phyloP scores from a whole-genome alignment of 768 basidiomycete species.

The Boletus sp. region DNA sequence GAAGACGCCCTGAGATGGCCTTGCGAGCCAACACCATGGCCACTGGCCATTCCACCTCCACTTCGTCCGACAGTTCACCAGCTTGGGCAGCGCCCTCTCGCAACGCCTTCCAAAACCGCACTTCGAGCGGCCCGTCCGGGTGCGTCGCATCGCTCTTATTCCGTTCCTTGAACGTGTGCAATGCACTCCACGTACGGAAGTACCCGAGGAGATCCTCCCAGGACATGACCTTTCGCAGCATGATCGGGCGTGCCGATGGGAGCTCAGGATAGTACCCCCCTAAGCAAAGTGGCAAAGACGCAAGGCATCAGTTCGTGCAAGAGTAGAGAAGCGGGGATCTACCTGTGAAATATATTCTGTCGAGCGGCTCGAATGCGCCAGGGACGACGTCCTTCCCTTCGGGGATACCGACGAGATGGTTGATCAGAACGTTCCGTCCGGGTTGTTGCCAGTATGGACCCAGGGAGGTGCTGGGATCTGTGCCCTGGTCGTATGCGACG shows the following conservation, averaged over 20 bases:
- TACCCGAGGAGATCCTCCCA: constrained; percentile 70
- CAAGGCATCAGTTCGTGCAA: too few species aligned
- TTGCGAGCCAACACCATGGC: constrained; percentile 26
- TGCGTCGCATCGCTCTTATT: constrained; percentile 54
- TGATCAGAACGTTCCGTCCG: not conserved
- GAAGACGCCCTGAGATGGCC: not conserved
- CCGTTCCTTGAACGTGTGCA: constrained; percentile 63
- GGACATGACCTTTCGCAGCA: constrained; percentile 58
- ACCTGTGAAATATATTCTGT: constrained; percentile 63
- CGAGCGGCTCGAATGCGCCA: constrained; percentile 37
- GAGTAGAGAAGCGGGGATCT: not conserved
- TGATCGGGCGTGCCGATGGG: constrained; percentile 37
- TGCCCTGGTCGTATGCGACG: not conserved
- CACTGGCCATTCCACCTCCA: constrained; percentile 43
- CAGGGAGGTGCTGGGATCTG: not conserved
- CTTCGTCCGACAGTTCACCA: constrained; percentile 20
- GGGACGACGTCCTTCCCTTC: not conserved
- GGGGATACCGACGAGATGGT: constrained; percentile 1
- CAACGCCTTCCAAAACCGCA: constrained; percentile 59
- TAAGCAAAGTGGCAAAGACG: constrained; percentile 10
- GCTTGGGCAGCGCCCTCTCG: constrained; percentile 37
- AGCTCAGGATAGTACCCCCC: constrained; percentile 43
- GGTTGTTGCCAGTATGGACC: constrained; percentile 11
- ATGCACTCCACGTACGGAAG: constrained; percentile 66
- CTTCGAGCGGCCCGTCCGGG: constrained; percentile 60